Evolutionary conservation across 2,329 filamentous ascomycete species (phyloP).

Genomic region (Diaporthe citriasiana): DNA sequence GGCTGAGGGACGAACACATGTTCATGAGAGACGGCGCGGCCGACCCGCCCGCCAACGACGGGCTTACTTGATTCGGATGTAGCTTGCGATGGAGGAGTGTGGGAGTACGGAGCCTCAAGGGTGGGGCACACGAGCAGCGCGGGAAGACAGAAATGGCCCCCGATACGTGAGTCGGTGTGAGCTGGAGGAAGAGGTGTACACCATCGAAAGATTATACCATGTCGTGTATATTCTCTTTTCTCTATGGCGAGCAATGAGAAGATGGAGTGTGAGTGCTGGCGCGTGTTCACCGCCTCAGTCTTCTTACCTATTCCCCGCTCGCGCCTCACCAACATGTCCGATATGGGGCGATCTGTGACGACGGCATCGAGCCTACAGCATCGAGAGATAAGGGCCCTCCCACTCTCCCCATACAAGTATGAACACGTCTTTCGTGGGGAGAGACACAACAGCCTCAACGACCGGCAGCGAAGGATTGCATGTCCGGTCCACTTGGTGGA

Average conservation of each 20-base stretch:
- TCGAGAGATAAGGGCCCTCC: not conserved
- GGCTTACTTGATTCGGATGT: constrained; percentile 30
- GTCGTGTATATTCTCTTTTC: not conserved
- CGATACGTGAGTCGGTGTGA: not conserved
- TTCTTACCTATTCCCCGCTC: not conserved
- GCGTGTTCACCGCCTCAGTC: not conserved
- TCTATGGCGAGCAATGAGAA: not conserved
- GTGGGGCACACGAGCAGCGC: not conserved
- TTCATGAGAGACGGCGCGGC: not conserved
- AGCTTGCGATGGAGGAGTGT: constrained; percentile 18
- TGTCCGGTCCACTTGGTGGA: not conserved
- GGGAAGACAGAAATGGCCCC: constrained; percentile 4
- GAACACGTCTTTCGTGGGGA: not conserved
- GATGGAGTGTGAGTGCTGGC: not conserved
- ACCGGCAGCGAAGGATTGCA: not conserved
- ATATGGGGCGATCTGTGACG: constrained; percentile 13
- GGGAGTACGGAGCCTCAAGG: constrained; percentile 8
- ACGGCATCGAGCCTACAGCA: constrained; percentile 3
- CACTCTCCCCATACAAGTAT: not conserved
- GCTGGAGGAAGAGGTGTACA: not conserved
- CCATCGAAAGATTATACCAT: not conserved
- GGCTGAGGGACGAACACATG: constrained; percentile 2
- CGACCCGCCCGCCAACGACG: constrained; percentile 1
- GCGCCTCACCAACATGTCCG: not conserved
- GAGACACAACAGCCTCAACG: not conserved